Evolutionary conservation across 352 stramenopile species (phyloP).

Genomic region (Thraustotheca clavata): DNA sequence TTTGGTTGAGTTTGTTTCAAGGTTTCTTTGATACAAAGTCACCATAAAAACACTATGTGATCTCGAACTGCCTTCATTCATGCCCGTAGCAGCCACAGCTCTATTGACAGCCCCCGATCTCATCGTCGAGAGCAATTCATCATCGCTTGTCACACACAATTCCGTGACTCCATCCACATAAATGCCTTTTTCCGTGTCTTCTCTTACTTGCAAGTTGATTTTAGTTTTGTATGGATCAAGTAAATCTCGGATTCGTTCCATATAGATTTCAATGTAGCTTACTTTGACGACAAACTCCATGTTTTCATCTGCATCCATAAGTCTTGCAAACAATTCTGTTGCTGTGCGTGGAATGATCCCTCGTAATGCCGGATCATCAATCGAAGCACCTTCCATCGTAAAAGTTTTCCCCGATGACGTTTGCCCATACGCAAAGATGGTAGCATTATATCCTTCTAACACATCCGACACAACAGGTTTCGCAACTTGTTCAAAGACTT

Average conservation of each 20-base stretch:
- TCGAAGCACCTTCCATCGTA: constrained; percentile 81
- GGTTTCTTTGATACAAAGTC: constrained; percentile 80
- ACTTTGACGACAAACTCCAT: constrained; percentile 91
- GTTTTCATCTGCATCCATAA: constrained; percentile 82
- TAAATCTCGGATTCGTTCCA: constrained; percentile 91
- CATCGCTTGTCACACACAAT: constrained; percentile 86
- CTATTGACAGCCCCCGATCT: constrained; percentile 69
- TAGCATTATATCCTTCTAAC: constrained; percentile 90
- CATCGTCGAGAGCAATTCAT: constrained; percentile 84
- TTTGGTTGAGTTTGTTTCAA: constrained; percentile 82
- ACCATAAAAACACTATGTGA: constrained; percentile 91
- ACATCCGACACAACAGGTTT: constrained; percentile 82
- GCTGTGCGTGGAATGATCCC: constrained; percentile 86
- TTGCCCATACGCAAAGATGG: constrained; percentile 91
- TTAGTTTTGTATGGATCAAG: constrained; percentile 88
- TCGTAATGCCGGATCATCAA: constrained; percentile 76
- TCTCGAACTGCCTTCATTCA: constrained; percentile 90
- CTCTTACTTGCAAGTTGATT: constrained; percentile 85
- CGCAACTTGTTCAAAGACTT: constrained; percentile 85
- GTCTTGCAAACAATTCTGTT: constrained; percentile 81
- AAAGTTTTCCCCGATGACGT: constrained; percentile 86
- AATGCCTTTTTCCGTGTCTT: constrained; percentile 83
- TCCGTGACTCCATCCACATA: constrained; percentile 92
- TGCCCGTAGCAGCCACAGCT: constrained; percentile 84
- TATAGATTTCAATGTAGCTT: constrained; percentile 96